Conservation (phyloP, 2,329 filamentous ascomycete genomes). For the Diaporthe sp. region DNA sequence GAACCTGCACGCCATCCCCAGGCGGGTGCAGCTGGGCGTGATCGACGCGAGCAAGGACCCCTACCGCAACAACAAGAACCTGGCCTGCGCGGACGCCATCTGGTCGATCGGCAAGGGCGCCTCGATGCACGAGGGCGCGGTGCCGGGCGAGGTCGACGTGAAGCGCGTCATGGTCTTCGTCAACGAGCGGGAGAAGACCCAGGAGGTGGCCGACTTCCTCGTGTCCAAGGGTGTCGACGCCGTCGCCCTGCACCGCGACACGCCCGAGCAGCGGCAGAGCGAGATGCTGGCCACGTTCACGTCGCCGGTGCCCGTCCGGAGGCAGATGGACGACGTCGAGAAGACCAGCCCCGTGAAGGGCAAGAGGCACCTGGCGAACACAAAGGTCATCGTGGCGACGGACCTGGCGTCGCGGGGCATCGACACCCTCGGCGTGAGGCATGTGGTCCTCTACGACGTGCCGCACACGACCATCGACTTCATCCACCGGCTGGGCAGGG, state of each 20-base stretch:
- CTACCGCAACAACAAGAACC: slow-evolving; percentile 91
- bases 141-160: slow-evolving; percentile 72
- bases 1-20: slow-evolving; percentile 95
- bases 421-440: slow-evolving; percentile 90
- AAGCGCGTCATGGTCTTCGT: slow-evolving; percentile 96
- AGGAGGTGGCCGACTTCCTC: slow-evolving; percentile 85
- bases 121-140: slow-evolving; percentile 68
- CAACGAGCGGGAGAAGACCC: slow-evolving; percentile 92
- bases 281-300: slow-evolving; percentile 86
- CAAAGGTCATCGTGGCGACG: slow-evolving; percentile 93
- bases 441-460: slow-evolving; percentile 97
- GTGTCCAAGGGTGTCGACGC: slow-evolving; percentile 90
- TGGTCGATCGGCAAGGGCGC: slow-evolving; percentile 91
- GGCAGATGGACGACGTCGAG: slow-evolving; percentile 49
- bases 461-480: slow-evolving; percentile 98
- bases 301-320: slow-evolving; percentile 56
- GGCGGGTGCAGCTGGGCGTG: slow-evolving; percentile 93
- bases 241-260: slow-evolving; percentile 87
- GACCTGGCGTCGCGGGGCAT: slow-evolving; percentile 94
- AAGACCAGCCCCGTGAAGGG: slow-evolving; percentile 50
- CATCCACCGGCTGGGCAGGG: slow-evolving; percentile 92
- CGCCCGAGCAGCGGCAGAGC: slow-evolving; percentile 80
- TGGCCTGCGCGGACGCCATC: slow-evolving; percentile 95
- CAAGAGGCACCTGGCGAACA: slow-evolving; percentile 75
- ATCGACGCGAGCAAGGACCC: slow-evolving; percentile 94